Conservation (phyloP, 495 filamentous ascomycete genomes). For the Venustampulla echinocandica region DNA sequence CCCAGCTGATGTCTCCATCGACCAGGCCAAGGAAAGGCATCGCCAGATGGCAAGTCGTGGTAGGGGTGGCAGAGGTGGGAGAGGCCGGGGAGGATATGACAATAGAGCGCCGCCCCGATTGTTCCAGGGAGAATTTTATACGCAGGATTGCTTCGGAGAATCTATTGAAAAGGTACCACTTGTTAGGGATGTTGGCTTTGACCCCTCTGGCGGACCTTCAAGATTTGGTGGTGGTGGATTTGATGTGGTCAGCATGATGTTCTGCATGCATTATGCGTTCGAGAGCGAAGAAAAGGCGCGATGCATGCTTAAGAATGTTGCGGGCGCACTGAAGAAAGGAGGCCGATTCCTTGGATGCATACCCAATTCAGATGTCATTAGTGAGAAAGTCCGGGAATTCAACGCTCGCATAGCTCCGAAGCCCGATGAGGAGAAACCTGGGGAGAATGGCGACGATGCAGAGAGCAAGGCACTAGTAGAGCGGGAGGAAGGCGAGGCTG, state of each 20-base stretch:
- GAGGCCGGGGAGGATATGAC: slow-evolving; percentile 32
- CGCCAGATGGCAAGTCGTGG: slow-evolving; percentile 54
- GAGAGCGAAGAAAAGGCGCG: slow-evolving; percentile 82
- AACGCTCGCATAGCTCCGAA: slow-evolving; percentile 41
- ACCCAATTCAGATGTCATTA: slow-evolving; percentile 85
- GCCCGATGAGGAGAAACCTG: slow-evolving; percentile 23
- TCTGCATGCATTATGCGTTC: slow-evolving; percentile 98
- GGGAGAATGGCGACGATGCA: slow-evolving; percentile 10
- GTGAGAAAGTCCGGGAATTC: slow-evolving; percentile 50
- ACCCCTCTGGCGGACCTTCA: slow-evolving; percentile 44
- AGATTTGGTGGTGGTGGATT: slow-evolving; percentile 62
- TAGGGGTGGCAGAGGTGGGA: slow-evolving; percentile 43
- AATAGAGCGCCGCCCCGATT: slow-evolving; percentile 38
- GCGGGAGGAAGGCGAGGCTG: slow-evolving; percentile 42
- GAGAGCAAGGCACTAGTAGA: slow-evolving; percentile 24
- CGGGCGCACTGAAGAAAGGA: slow-evolving; percentile 81
- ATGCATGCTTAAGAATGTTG: slow-evolving; percentile 88
- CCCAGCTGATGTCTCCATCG: slow-evolving; percentile 82
- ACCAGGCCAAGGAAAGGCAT: slow-evolving; percentile 82
- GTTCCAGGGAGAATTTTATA: slow-evolving; percentile 78
- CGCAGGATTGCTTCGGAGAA: slow-evolving; percentile 84
- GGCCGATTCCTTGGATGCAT: slow-evolving; percentile 90
- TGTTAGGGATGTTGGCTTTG: slow-evolving; percentile 76
- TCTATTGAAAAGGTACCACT: slow-evolving; percentile 69
- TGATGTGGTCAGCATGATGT: slow-evolving; percentile 97